Base-by-base conservation (phyloP, 805 yeast genomes). In the Pichia eremophila region DNA sequence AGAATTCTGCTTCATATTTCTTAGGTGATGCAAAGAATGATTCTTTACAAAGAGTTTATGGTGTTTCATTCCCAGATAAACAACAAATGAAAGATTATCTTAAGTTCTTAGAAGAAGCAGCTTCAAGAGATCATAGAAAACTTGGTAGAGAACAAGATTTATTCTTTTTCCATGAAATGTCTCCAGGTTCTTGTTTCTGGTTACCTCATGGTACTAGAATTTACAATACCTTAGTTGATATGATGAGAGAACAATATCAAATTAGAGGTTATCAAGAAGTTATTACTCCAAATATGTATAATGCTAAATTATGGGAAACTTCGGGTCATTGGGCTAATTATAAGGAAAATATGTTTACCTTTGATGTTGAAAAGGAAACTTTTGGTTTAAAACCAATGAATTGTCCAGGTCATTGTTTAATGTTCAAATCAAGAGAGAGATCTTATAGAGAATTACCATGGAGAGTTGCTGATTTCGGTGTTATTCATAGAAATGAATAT, bases 311-410 rank as follows among this genome's bases (percentile, higher is more conserved):
- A 61, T 93, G 99, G 99, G 95, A 91, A 73, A 85, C 93, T 47
- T 90, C 98, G 12, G 99, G 99, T 56, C 99, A 93, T 70, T 93
- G 98, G 99, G 95, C 77, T 41, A 93, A 93, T 72, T 93, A 93
- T 71, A 84, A 88, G 66, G 99, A 93, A 66, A 88, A 93, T 68
- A 93, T 93, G 99, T 93, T 93, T 65, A 74, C 95, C 11, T 87
- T 93, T 60, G 96, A 90, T 47, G 95, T 91, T 55, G 99, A 93
- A 71, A 93, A 93, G 77, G 99, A 93, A 68, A 78, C 78, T 37
- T 93, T 74, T 62, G 99, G 96, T 60, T 78, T 93, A 61, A 91
- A 91, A 71, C 99, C 99, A 9, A 84, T 76, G 79, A 76, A 76
- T 62, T 76, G 81, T 58, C 81, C 81, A 4, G 67, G 67, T 47